phyloP scores from a whole-genome alignment of 352 stramenopile species.

The Phytophthora colocasiae region DNA sequence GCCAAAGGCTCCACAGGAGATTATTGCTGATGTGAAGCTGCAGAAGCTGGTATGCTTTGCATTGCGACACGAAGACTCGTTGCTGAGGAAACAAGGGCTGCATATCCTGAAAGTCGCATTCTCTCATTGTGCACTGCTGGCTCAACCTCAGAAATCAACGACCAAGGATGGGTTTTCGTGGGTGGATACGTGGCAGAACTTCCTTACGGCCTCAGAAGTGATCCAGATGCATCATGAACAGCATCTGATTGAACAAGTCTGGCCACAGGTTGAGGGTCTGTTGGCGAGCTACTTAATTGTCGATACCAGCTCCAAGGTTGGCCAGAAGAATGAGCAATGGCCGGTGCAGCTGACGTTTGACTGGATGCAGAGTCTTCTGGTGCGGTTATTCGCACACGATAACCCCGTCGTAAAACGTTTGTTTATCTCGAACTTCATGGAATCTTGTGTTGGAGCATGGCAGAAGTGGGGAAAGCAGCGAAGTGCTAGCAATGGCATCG shows the following conservation, averaged over 20 bases:
- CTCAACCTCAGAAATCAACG: slow-evolving; percentile 16
- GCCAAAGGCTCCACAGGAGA: slow-evolving; percentile 44
- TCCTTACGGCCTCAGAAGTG: slow-evolving; percentile 77
- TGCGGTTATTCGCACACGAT: slow-evolving; percentile 78
- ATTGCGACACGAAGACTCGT: slow-evolving; percentile 55
- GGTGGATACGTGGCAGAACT: slow-evolving; percentile 66
- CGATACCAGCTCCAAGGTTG: not conserved
- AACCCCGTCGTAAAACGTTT: slow-evolving; percentile 79
- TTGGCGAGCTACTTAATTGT: slow-evolving; percentile 53
- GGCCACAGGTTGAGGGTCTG: slow-evolving; percentile 70
- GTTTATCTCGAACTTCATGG: slow-evolving; percentile 79
- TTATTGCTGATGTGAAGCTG: slow-evolving; percentile 46
- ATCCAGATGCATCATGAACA: slow-evolving; percentile 88
- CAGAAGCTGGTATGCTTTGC: slow-evolving; percentile 64
- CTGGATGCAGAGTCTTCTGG: slow-evolving; percentile 78
- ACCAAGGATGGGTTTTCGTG: slow-evolving; percentile 5
- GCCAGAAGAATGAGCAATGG: slow-evolving; percentile 35
- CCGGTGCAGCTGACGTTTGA: slow-evolving; percentile 74
- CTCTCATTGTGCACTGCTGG: slow-evolving; percentile 47
- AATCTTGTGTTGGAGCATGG: slow-evolving; percentile 42
- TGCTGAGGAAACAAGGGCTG: slow-evolving; percentile 76
- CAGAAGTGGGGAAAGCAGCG: slow-evolving; percentile 3
- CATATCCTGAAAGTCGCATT: slow-evolving; percentile 76
- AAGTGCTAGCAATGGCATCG: slow-evolving; percentile 6
- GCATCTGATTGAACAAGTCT: slow-evolving; percentile 86